Base-by-base conservation (phyloP, 495 filamentous ascomycete genomes). In the Podospora anserina region DNA sequence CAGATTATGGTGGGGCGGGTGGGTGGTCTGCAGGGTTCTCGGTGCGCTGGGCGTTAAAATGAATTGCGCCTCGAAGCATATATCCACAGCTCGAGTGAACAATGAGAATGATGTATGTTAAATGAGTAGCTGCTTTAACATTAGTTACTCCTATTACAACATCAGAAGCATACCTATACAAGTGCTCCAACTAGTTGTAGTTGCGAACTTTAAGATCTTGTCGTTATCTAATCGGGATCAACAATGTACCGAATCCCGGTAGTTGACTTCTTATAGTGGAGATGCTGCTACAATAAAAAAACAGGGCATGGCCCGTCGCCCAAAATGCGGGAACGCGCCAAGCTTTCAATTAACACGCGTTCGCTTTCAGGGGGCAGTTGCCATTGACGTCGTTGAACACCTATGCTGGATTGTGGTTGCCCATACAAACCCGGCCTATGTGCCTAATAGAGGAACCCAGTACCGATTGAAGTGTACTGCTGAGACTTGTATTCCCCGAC, bases 211-310 rank as follows among this genome's bases (percentile, higher is more conserved):
- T 1, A 5, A 20, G 56, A 64, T 65, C 69, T 63, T 62, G 67
- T 70, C 70, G 15, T 11, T 55, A 63, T 61, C 65, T 55, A 27
- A 61, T 49, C 39, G 49, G 66, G 63, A 63, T 61, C 61, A 63
- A 66, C 23, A 26, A 73, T 66, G 18, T 28, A 32, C 68, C 71
- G 67, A 61, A 55, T 56, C 34, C 64, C 66, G 56, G 6, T 49
- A 49, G 6, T 49, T 11, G 7, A 49, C 5, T 13, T 13, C 3
- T 49, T 16, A 16, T 11, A 49, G 39, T 49, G 39, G 39, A 16
- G 39, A 5, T 16, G 39, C 15, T 49, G 39, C 15, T 49, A 49
- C 23, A 23, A 1, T 23, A 23, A 23, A 49, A 49, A 49, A 49
- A 49, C 39, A 49, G 39, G 13, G 39, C 59, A 70, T 70, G 20